phyloP scores from a whole-genome alignment of 140 eudicot species.

The Ambrosia hybrid region DNA sequence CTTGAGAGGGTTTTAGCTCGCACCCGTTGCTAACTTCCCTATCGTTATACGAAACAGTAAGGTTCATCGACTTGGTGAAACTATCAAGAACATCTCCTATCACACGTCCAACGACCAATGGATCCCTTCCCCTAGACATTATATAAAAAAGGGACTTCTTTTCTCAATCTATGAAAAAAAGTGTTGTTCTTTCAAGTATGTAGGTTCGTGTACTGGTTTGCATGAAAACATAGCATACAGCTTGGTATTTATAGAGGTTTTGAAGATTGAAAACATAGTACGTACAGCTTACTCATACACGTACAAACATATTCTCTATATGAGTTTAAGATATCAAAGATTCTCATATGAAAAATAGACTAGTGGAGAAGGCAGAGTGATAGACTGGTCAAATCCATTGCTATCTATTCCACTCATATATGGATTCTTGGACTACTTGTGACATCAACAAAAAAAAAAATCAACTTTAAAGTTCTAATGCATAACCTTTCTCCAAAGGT shows the following conservation, averaged over 20 bases:
- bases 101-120: constrained; percentile 71
- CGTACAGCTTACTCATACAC: not conserved
- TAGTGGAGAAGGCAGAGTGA: constrained; percentile 29
- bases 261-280: constrained; percentile 25
- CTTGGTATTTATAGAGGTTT: constrained; percentile 37
- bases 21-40: constrained; percentile 67
- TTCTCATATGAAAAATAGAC: constrained; percentile 20
- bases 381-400: not conserved
- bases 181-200: not conserved
- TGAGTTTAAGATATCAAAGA: not conserved
- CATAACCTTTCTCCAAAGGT: constrained; percentile 8
- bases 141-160: not conserved
- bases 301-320: constrained; percentile 30
- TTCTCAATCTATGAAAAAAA: not conserved
- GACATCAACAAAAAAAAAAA: constrained; percentile 11
- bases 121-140: constrained; percentile 65
- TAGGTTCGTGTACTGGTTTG: constrained; percentile 19
- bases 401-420: too few relatives aligned
- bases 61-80: constrained; percentile 50
- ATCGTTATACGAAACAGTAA: constrained; percentile 41
- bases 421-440: constrained; percentile 21
- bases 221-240: constrained; percentile 16
- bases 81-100: constrained; percentile 83
- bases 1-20: constrained; percentile 77
- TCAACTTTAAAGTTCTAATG: not conserved